Conservation (phyloP, 2,329 filamentous ascomycete species). For the Phaeosphaeriaceae sp. region DNA sequence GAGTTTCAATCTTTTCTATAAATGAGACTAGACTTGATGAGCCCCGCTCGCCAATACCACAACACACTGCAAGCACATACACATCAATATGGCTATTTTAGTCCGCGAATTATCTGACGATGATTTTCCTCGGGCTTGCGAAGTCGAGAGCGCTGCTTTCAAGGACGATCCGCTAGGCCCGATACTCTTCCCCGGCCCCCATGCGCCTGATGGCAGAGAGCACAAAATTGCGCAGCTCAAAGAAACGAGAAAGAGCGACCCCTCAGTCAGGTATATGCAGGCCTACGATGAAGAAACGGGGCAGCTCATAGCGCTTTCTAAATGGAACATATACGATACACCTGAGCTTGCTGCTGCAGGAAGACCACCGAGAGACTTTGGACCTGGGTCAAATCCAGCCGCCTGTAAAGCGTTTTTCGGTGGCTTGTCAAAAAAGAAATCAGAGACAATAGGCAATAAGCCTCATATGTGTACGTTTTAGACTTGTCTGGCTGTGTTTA, state of each 20-base stretch:
- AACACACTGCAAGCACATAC: background rate
- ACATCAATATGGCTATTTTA: slow-evolving; percentile 31
- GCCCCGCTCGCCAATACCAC: background rate
- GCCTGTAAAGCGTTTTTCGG: slow-evolving; percentile 35
- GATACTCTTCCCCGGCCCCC: slow-evolving; percentile 36
- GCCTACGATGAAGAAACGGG: slow-evolving; percentile 31
- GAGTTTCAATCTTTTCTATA: too few species aligned
- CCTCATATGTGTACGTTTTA: slow-evolving; percentile 34
- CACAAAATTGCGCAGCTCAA: slow-evolving; percentile 15
- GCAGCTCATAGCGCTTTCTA: slow-evolving; percentile 36
- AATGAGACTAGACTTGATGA: too few species aligned
- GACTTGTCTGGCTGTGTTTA: background rate
- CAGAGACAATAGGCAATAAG: slow-evolving; percentile 24
- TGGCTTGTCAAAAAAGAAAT: slow-evolving; percentile 21
- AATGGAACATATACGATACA: slow-evolving; percentile 38
- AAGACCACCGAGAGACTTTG: slow-evolving; percentile 15
- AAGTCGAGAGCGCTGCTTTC: slow-evolving; percentile 32
- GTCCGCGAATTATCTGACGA: slow-evolving; percentile 28
- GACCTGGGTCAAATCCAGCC: slow-evolving; percentile 26
- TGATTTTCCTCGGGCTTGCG: slow-evolving; percentile 29
- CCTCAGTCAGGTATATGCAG: slow-evolving; percentile 24
- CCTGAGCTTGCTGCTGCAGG: slow-evolving; percentile 17
- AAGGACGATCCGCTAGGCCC: slow-evolving; percentile 17
- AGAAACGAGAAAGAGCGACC: slow-evolving; percentile 17
- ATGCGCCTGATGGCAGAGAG: slow-evolving; percentile 16